Evolutionary conservation across 2,329 filamentous ascomycete species (phyloP).

Genomic region (Lasiodiplodia hormozganensis): DNA sequence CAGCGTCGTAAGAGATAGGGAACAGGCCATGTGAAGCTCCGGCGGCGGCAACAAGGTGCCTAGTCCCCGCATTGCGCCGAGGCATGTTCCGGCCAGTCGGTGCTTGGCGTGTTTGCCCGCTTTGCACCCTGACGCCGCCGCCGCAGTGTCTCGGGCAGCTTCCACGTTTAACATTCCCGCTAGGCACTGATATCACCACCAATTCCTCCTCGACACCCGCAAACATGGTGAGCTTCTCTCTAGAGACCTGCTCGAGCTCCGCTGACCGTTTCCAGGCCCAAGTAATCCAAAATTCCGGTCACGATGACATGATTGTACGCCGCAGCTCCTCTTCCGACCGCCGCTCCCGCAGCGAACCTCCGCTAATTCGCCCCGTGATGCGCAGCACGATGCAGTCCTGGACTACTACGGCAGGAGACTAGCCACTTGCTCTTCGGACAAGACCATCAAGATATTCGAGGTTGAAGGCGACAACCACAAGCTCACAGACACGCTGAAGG

Average conservation of each 20-base stretch:
- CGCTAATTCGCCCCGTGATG: constrained; percentile 10
- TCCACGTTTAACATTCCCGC: constrained; percentile 28
- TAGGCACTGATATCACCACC: constrained; percentile 20
- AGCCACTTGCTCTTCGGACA: constrained; percentile 96
- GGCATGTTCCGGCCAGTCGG: not conserved
- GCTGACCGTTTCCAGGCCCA: constrained; percentile 63
- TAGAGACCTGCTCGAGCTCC: not conserved
- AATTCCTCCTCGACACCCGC: constrained; percentile 15
- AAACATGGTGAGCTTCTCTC: constrained; percentile 30
- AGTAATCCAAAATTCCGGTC: constrained; percentile 83
- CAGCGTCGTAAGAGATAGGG: constrained; percentile 17
- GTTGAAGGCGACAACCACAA: constrained; percentile 92
- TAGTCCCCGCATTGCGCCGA: constrained; percentile 18
- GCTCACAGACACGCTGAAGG: constrained; percentile 90
- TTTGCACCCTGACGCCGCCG: constrained; percentile 25
- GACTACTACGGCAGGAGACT: constrained; percentile 98
- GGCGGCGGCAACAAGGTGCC: constrained; percentile 25
- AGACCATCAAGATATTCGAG: constrained; percentile 99
- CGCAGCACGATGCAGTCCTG: constrained; percentile 90
- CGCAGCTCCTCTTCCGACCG: constrained; percentile 29
- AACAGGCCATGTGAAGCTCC: constrained; percentile 25
- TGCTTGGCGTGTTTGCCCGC: constrained; percentile 20
- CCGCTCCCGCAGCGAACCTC: constrained; percentile 26
- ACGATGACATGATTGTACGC: constrained; percentile 99
- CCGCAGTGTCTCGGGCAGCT: constrained; percentile 22